Base-by-base conservation (phyloP, 352 stramenopile genomes). In the Globisporangium alternatum region DNA sequence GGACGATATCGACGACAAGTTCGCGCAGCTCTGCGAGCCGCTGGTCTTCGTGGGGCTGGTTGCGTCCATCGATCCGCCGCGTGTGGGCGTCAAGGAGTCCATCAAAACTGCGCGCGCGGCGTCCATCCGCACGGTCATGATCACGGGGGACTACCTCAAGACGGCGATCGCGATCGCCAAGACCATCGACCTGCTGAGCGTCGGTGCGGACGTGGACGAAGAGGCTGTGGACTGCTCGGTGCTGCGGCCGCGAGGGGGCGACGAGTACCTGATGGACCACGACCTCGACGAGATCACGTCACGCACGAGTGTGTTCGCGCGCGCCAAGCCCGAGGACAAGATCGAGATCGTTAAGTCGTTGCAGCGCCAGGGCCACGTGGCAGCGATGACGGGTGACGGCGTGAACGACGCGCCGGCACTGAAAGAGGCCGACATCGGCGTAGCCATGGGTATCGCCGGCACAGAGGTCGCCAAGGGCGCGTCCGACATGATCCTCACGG, bases 381-480 rank as follows among this genome's bases (percentile, higher is more conserved):
- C 52, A 43, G 97, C 96, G 5, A 98, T 99, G 82, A 99, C 98
- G 22, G 98, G 97, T 25, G 97, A 99, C 69, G 97, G 97, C 43
- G 98, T 98, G 10, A 99, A 99, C 76, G 97, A 99, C 77, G 97
- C 97, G 5, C 97, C 97, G n/a, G 97, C 97, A 3, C 35, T 37
- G 31, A 49, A 62, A 22, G 56, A 62, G 28, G 56, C 56, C 28
- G 28, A 62, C 19, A 62, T 62, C 13, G 56, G 62, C 9, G 62
- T 99, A 41, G 96, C 96, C 6, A 99, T 99, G 97, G 97, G 97
- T 33, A 93, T 99, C 64, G 90, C 95, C 7, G 97, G 97, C 48
- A 99, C 97, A 2, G 89, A 99, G 74, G 97, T 99, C 44, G 97
- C 97, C 1, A 99, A 99, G 76, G 95, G 98, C 60, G 97, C 97